Conservation (phyloP, 352 stramenopile species). For the Globisporangium cederbergense region DNA sequence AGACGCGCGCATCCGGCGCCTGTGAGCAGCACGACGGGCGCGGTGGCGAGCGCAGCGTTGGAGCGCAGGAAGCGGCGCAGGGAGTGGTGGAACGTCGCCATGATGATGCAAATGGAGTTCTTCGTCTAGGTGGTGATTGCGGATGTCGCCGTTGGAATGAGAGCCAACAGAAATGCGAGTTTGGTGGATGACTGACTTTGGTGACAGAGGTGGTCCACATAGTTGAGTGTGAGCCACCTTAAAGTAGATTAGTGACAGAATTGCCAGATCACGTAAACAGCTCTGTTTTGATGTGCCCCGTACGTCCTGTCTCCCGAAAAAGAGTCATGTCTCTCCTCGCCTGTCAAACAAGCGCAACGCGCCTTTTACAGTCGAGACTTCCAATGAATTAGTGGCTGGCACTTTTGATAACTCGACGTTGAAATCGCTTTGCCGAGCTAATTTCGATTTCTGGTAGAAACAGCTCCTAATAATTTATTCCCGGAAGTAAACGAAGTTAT, state of each 20-base stretch:
- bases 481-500: too few species aligned
- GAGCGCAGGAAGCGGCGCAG: constrained; percentile 19
- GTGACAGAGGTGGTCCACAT: not conserved
- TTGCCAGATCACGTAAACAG: not conserved
- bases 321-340: too few species aligned
- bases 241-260: not conserved
- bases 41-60: constrained; percentile 8
- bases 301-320: too few species aligned
- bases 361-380: too few species aligned
- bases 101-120: not conserved
- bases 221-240: not conserved
- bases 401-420: too few species aligned
- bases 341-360: too few species aligned
- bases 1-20: constrained; percentile 23
- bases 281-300: not conserved
- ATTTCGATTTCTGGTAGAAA: too few species aligned
- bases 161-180: not conserved
- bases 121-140: not conserved
- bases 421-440: too few species aligned
- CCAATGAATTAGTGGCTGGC: too few species aligned
- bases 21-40: constrained; percentile 19
- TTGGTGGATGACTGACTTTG: not conserved
- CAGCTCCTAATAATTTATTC: too few species aligned
- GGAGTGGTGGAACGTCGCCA: constrained; percentile 17
- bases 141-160: not conserved